phyloP scores from a whole-genome alignment of 2,329 filamentous ascomycete species.

The Fusarium sp. region DNA sequence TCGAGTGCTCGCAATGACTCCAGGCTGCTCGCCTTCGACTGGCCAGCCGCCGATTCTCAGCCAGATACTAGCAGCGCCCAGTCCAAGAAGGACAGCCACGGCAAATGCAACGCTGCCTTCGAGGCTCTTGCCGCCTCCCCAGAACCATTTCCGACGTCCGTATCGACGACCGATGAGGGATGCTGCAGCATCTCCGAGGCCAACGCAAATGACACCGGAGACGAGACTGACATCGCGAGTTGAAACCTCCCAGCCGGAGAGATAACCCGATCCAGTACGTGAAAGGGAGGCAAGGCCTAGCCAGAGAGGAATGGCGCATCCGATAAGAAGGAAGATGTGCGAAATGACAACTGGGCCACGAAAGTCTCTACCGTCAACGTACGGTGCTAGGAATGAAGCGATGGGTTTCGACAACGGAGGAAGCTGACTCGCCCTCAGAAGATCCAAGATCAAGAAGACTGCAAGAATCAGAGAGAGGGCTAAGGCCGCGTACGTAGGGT shows the following conservation, averaged over 20 bases:
- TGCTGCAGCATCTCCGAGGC: slow-evolving; percentile 93
- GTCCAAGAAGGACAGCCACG: slow-evolving; percentile 78
- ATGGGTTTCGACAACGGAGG: slow-evolving; percentile 89
- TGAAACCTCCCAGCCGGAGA: slow-evolving; percentile 79
- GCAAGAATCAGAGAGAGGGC: slow-evolving; percentile 83
- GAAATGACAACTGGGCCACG: slow-evolving; percentile 94
- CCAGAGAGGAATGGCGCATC: slow-evolving; percentile 95
- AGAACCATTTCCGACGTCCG: slow-evolving; percentile 91
- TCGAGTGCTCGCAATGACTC: slow-evolving; percentile 56
- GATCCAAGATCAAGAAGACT: slow-evolving; percentile 87
- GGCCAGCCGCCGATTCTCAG: slow-evolving; percentile 81
- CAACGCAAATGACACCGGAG: slow-evolving; percentile 91
- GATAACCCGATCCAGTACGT: slow-evolving; percentile 65
- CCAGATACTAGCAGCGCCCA: slow-evolving; percentile 78
- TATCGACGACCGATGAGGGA: slow-evolving; percentile 89
- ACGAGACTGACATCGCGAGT: slow-evolving; percentile 88
- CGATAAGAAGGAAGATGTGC: slow-evolving; percentile 94
- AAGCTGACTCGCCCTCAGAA: slow-evolving; percentile 89
- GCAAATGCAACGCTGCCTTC: slow-evolving; percentile 89
- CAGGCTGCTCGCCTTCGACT: slow-evolving; percentile 57
- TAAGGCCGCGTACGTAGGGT: slow-evolving; percentile 84
- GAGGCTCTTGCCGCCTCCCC: slow-evolving; percentile 95
- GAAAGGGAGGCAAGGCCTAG: slow-evolving; percentile 78
- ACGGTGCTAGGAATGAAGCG: slow-evolving; percentile 87
- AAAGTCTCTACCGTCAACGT: slow-evolving; percentile 93